Evolutionary conservation across 768 basidiomycete genomes (phyloP).

Genomic region (Podaxis mareebaensis): DNA sequence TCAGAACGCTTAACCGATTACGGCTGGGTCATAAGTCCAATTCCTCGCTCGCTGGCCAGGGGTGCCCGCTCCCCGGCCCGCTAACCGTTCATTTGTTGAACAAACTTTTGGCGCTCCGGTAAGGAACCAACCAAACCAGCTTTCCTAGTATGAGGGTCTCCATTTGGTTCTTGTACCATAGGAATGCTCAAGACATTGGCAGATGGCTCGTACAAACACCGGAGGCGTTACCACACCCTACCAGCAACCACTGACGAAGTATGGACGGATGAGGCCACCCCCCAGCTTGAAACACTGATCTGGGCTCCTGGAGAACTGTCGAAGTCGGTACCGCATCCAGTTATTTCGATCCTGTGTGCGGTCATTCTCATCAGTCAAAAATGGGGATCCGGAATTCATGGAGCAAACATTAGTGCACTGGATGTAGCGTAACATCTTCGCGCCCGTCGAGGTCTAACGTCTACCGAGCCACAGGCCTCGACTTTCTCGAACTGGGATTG

Average conservation of each 20-base stretch:
- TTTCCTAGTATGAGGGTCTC: neutral
- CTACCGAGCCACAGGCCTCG: neutral
- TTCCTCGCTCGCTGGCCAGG: neutral
- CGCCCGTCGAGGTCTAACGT: neutral
- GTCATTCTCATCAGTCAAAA: conserved; percentile 13
- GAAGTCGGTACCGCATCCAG: conserved; percentile 1
- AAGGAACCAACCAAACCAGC: neutral
- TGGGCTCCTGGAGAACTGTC: conserved; percentile 8
- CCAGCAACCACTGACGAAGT: neutral
- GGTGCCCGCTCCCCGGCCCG: neutral
- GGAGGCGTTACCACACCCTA: neutral
- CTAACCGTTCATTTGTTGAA: neutral
- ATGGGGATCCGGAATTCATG: neutral
- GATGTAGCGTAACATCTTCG: neutral
- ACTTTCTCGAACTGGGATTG: neutral
- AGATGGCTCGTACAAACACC: neutral
- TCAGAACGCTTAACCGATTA: neutral
- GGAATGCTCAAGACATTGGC: neutral
- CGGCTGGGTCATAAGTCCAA: neutral
- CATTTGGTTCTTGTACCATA: neutral
- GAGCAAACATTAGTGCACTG: neutral
- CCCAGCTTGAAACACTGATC: conserved; percentile 12
- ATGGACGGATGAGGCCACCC: neutral
- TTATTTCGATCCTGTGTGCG: neutral
- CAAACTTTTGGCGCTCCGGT: neutral